phyloP scores from a whole-genome alignment of 495 filamentous ascomycete genomes.

The Lepraria neglecta region DNA sequence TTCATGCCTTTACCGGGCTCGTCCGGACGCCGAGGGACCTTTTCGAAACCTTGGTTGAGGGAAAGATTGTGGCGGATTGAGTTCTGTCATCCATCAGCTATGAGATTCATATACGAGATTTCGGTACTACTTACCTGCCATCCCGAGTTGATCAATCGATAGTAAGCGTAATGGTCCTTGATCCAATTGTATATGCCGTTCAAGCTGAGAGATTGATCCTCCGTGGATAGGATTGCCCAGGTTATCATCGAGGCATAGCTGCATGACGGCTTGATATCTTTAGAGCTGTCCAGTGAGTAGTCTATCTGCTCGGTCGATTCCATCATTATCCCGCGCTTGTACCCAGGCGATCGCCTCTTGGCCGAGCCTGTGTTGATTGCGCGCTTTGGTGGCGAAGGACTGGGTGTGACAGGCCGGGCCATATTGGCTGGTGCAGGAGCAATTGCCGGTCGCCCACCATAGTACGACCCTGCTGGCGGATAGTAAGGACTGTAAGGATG shows the following conservation, averaged over 20 bases:
- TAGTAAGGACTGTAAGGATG: conserved; percentile 31
- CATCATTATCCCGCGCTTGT: conserved; percentile 62
- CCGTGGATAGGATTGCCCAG: conserved; percentile 79
- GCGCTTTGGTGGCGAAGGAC: conserved; percentile 21
- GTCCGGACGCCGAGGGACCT: conserved; percentile 82
- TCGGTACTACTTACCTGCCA: conserved; percentile 63
- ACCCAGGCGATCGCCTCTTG: conserved; percentile 55
- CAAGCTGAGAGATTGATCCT: conserved; percentile 80
- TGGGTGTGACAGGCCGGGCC: conserved; percentile 56
- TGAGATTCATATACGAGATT: conserved; percentile 3
- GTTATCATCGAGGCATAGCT: conserved; percentile 98
- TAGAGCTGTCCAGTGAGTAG: conserved; percentile 71
- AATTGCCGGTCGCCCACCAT: conserved; percentile 48
- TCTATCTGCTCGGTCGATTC: conserved; percentile 76
- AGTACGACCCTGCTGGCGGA: conserved; percentile 21
- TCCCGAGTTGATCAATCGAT: conserved; percentile 70
- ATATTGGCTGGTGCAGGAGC: conserved; percentile 65
- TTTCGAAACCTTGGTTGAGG: conserved; percentile 84
- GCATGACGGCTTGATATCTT: conserved; percentile 87
- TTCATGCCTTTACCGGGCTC: conserved; percentile 99
- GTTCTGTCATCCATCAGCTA: conserved; percentile 52
- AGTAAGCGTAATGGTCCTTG: conserved; percentile 81
- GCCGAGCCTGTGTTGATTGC: conserved; percentile 21
- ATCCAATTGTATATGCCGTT: conserved; percentile 90
- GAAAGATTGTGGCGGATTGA: conserved; percentile 96